phyloP scores from a whole-genome alignment of 2,329 filamentous ascomycete species.

The Colletotrichum karsti region DNA sequence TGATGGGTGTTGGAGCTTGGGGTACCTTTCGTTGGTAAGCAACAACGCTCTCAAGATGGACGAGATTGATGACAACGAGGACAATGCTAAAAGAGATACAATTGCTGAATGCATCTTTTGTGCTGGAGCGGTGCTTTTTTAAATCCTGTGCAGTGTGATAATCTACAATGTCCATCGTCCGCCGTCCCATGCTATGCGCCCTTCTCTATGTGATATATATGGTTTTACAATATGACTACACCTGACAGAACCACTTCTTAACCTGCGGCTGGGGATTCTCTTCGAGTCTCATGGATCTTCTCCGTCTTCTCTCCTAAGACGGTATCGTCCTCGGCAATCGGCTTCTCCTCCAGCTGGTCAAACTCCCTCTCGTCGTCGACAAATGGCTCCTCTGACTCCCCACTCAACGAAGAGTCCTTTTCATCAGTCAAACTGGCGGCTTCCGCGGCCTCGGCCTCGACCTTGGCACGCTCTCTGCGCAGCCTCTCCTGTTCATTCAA shows the following conservation, averaged over 20 bases:
- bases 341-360: background rate
- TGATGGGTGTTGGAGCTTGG: conserved; percentile 23
- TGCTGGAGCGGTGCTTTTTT: background rate
- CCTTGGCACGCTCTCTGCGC: conserved; percentile 38
- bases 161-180: background rate
- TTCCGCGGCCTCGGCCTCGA: conserved; percentile 26
- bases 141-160: background rate
- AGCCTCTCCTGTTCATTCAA: conserved; percentile 32
- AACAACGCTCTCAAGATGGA: background rate
- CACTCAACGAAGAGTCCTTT: conserved; percentile 41
- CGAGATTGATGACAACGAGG: too few relatives aligned
- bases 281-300: background rate
- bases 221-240: conserved; percentile 1
- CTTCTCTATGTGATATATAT: background rate
- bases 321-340: background rate
- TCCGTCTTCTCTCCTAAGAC: background rate
- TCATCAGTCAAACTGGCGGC: conserved; percentile 28
- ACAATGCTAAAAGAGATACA: too few relatives aligned
- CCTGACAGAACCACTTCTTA: background rate
- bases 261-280: background rate
- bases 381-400: conserved; percentile 43
- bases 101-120: background rate
- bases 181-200: background rate
- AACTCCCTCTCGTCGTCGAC: conserved; percentile 26
- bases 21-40: background rate